Percentiles rank a stretch among this genome's conserved stretches.
Conservation (phyloP, 139 green algal genomes). For the Trebouxia sp. region DNA sequence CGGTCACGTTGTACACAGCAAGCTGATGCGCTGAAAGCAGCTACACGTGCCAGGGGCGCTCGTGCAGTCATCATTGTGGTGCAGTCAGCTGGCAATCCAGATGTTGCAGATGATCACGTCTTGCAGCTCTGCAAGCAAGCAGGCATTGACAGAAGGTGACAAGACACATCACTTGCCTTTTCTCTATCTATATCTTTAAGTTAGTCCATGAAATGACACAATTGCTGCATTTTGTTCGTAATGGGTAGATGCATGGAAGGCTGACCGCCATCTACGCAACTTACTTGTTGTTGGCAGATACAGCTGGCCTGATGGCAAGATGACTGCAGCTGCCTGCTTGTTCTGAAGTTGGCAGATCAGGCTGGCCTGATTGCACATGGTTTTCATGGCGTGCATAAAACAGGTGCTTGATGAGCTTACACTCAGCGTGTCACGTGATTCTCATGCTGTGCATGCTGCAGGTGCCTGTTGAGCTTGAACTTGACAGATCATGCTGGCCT, state of each 20-base stretch:
- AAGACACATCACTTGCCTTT: neutral
- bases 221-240: too few species aligned
- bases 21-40: constrained; percentile 48
- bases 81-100: neutral
- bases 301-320: neutral
- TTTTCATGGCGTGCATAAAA: too few species aligned
- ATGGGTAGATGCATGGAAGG: neutral
- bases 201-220: neutral
- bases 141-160: constrained; percentile 45
- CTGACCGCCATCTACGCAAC: neutral
- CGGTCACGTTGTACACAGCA: constrained; percentile 44
- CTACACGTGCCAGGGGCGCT: constrained; percentile 17
- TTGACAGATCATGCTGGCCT: neutral
- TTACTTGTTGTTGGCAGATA: neutral
- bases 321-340: neutral
- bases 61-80: constrained; percentile 32
- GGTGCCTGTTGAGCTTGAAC: neutral
- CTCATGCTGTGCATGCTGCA: neutral
- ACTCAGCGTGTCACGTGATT: neutral
- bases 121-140: constrained; percentile 42
- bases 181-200: neutral
- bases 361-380: too few species aligned
- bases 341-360: neutral
- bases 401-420: neutral
- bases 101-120: constrained; percentile 48